A percentile compares a stretch with the other conserved stretches of the same genome.
These are phyloP conservation scores for Brassica hybrid DNA, from an alignment of 441 rosid genomes.

Conservation along the genomic window DNA sequence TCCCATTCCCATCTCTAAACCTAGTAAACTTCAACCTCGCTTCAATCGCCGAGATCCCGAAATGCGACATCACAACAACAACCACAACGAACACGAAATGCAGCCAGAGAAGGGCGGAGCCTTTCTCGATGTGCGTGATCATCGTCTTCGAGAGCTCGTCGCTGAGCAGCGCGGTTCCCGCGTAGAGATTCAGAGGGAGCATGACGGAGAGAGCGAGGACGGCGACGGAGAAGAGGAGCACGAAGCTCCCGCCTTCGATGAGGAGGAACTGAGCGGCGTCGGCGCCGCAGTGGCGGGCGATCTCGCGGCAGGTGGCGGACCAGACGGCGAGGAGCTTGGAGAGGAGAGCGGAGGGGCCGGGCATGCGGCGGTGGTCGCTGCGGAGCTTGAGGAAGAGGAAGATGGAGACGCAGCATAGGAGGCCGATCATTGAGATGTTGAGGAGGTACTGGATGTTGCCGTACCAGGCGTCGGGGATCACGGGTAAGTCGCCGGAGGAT, in stretches of 20 bases:
- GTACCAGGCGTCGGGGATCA: conserved; percentile 69
- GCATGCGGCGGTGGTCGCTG: conserved; percentile 90
- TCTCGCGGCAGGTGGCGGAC: conserved; percentile 88
- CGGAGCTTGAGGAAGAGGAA: conserved; percentile 93
- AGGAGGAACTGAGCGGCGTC: conserved; percentile 92
- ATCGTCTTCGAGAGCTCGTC: conserved; percentile 92
- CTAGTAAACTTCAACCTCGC: conserved; percentile 78
- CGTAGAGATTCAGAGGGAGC: conserved; percentile 80
- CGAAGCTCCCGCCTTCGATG: conserved; percentile 90
- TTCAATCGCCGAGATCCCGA: conserved; percentile 71
- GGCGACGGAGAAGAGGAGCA: conserved; percentile 58
- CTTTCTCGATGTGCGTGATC: conserved; percentile 78
- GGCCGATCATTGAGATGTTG: conserved; percentile 82
- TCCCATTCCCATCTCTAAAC: conserved; percentile 91
- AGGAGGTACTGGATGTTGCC: conserved; percentile 93
- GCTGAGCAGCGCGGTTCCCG: conserved; percentile 63
- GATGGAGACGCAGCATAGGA: conserved; percentile 78
- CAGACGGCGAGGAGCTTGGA: conserved; percentile 91
- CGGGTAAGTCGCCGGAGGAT: conserved; percentile 49
- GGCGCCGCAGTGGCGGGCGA: conserved; percentile 92
- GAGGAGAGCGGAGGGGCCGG: conserved; percentile 73
- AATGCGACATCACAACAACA: conserved; percentile 68
- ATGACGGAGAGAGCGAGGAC: conserved; percentile 60
- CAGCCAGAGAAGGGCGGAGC: conserved; percentile 80
- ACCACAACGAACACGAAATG: conserved; percentile 77